Evolutionary conservation across 352 stramenopile species (phyloP), one percentile per base, ranked within the genome.

Genomic region (Lagenidium sp.): DNA sequence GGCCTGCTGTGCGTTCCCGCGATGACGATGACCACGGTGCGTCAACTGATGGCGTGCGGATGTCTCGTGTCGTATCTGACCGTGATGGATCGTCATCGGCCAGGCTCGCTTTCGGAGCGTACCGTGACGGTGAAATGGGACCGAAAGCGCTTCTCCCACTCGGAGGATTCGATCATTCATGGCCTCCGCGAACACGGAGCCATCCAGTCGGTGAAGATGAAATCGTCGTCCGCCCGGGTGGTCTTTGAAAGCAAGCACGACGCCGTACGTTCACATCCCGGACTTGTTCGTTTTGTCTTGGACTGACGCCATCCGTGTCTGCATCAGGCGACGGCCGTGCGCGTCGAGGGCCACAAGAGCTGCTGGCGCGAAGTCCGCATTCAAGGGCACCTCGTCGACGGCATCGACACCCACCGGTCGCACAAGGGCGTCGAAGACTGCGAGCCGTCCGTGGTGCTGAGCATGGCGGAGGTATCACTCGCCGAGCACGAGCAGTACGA

Each of bases 41-140:
- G n/a, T n/a, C n/a, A n/a, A n/a, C n/a, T n/a, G n/a, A n/a, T n/a
- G n/a, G n/a, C n/a, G n/a, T n/a, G n/a, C n/a, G n/a, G n/a, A n/a
- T n/a, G n/a, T n/a, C n/a, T n/a, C n/a, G n/a, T n/a, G n/a, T n/a
- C n/a, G n/a, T n/a, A n/a, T n/a, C n/a, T n/a, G n/a, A 19, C 13
- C n/a, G 7, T 36, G 20, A 15, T 36, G n/a, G n/a, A 24, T 47
- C 38, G 23, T 30, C 32, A 35, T 15, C 26, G 6, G 23, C 22
- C 47, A 31, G 57, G 47, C 12, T 49, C 63, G 13, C 88, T 82
- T 47, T 73, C 77, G 8, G 62, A 86, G 40, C 71, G 79, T 10
- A 87, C 74, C 4, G 69, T 92, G n/a, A 82, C 64, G 4, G 55
- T 92, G 31, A 86, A 86, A 41, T 92, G 79, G 79, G 71, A 85